phyloP scores from a whole-genome alignment of 2,329 filamentous ascomycete genomes.

The Talaromyces sp. region DNA sequence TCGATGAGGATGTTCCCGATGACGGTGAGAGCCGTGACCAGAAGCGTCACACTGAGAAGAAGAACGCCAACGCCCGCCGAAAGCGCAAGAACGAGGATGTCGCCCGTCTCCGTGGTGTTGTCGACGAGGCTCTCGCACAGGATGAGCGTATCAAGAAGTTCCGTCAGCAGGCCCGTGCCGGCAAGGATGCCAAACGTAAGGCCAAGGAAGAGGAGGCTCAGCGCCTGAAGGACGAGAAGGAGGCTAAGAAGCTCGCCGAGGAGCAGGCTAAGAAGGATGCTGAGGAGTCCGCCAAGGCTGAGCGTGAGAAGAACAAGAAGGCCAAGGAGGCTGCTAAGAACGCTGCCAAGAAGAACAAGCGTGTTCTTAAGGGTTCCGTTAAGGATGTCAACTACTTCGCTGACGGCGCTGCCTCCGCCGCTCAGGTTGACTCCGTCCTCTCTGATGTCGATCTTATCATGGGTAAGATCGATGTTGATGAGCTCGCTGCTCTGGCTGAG shows the following conservation, averaged over 20 bases:
- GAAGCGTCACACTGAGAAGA: conserved; percentile 96
- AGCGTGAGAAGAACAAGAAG: conserved; percentile 87
- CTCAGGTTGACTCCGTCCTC: conserved; percentile 79
- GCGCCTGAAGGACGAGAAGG: conserved; percentile 80
- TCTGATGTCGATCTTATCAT: conserved; percentile 85
- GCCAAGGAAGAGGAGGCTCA: conserved; percentile 93
- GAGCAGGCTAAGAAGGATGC: conserved; percentile 78
- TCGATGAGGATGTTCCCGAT: conserved; percentile 97
- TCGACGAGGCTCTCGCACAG: conserved; percentile 80
- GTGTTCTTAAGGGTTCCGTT: conserved; percentile 86
- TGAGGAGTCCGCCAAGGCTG: conserved; percentile 81
- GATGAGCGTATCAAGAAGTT: conserved; percentile 99
- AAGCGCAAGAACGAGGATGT: conserved; percentile 99
- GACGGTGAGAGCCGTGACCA: conserved; percentile 99
- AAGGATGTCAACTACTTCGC: conserved; percentile 99
- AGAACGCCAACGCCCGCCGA: conserved; percentile 95
- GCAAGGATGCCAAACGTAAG: conserved; percentile 92
- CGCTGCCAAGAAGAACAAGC: conserved; percentile 99
- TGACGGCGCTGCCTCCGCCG: conserved; percentile 69
- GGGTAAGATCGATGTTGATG: conserved; percentile 84
- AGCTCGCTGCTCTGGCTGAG: conserved; percentile 79
- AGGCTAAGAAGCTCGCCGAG: conserved; percentile 80
- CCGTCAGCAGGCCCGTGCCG: conserved; percentile 84
- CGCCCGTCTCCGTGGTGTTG: conserved; percentile 80
- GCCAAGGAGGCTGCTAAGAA: conserved; percentile 98